Base-by-base conservation (phyloP, 805 yeast genomes). In the Wickerhamiella domercqiae region DNA sequence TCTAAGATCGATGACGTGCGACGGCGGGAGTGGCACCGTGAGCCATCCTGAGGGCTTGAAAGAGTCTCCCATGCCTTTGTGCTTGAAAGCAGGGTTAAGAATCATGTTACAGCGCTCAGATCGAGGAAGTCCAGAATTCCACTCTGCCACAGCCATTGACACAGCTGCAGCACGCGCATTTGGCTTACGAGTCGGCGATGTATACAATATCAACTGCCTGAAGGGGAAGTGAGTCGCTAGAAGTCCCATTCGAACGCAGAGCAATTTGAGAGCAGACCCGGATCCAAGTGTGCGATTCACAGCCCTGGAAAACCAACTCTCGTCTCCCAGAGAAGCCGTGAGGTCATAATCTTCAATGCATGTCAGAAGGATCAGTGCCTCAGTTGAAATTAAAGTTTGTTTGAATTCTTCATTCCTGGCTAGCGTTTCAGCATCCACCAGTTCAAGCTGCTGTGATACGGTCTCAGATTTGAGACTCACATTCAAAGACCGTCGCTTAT, bases 171-270 rank as follows among this genome's bases (percentile, higher is more conserved):
- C 49, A 18, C 67, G 50, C 2, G 66, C 64, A 13, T 62, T 59
- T 3, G 67, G 66, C 39, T 57, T 54, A 38, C 50, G 55, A 4
- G 65, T 55, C 11, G 58, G 53, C n/a, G 62, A 46, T 16, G 62
- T 56, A 42, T 56, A 64, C 41, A 62, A 59, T 20, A 59, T 57
- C 5, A 64, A 47, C 40, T 63, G 57, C 7, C 63, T 50, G 46
- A 63, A 63, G 9, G 68, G 68, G 68, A 67, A 63, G 45, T 63
- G 68, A 36, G 63, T 62, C 1, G 62, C 67, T 20, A 63, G 39
- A 16, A 63, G 50, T 1, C 67, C 67, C 51, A 63, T 47, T 15
- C 62, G 53, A n/a, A 63, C 54, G 28, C 60, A 54, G 13, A 61
- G 42, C 7, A 60, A 44, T 44, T 57, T 55, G 39, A 48, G 47